Evolutionary conservation across 202 grass and related monocot species (phyloP).

Genomic region (Elaeis oleifera): DNA sequence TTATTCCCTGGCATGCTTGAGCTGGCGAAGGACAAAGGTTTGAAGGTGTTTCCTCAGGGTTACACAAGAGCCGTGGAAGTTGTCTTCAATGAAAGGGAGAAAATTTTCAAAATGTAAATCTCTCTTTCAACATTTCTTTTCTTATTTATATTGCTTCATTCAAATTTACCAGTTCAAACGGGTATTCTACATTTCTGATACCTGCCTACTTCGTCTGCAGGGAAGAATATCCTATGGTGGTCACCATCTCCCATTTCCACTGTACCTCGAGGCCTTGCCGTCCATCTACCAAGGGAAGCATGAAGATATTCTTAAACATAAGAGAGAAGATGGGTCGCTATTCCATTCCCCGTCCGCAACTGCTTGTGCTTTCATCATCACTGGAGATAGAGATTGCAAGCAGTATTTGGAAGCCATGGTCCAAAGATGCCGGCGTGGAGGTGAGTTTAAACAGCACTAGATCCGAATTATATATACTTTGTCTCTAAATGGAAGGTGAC

Average conservation of each 20-base stretch:
- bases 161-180: too few relatives aligned
- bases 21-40: neutral
- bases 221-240: neutral
- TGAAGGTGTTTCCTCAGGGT: neutral
- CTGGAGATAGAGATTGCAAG: neutral
- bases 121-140: too few relatives aligned
- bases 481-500: too few relatives aligned
- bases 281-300: neutral
- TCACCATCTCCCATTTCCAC: neutral
- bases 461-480: too few relatives aligned
- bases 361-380: constrained; percentile 13
- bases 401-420: constrained; percentile 1
- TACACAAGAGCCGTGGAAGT: neutral
- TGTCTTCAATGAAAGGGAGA: constrained; percentile 3
- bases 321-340: constrained; percentile 6
- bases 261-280: constrained; percentile 12
- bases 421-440: neutral
- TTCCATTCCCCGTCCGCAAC: constrained; percentile 11
- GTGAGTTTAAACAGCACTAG: neutral
- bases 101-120: neutral
- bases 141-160: too few relatives aligned
- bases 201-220: too few relatives aligned
- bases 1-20: constrained; percentile 13
- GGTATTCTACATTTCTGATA: too few relatives aligned
- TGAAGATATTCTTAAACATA: neutral